Percentiles rank a stretch among this genome's conserved stretches.
Evolutionary conservation across 495 filamentous ascomycete genomes (phyloP).

Genomic region (Lophiostoma macrostomum): DNA sequence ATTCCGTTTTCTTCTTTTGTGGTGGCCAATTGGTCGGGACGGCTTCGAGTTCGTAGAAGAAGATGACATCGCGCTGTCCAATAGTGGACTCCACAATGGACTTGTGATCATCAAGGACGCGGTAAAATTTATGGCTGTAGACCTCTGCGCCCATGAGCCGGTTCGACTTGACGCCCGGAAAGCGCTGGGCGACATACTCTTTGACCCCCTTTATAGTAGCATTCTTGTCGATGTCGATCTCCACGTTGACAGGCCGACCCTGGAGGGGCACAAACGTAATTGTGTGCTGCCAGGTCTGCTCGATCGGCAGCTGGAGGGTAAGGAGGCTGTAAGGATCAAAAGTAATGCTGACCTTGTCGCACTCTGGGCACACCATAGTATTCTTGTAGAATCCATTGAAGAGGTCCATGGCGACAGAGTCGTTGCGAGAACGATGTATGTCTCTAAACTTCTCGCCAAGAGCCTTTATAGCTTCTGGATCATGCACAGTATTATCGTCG

Average conservation of each 20-base stretch:
- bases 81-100: constrained; percentile 68
- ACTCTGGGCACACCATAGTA: constrained; percentile 84
- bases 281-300: constrained; percentile 68
- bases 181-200: constrained; percentile 67
- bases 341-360: constrained; percentile 94
- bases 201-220: constrained; percentile 70
- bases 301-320: constrained; percentile 83
- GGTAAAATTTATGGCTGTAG: constrained; percentile 78
- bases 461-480: constrained; percentile 69
- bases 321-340: constrained; percentile 97
- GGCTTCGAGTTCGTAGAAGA: constrained; percentile 76
- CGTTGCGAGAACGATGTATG: constrained; percentile 88
- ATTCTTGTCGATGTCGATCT: constrained; percentile 85
- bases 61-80: constrained; percentile 57
- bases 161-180: constrained; percentile 51
- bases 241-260: constrained; percentile 61
- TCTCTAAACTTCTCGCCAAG: constrained; percentile 86
- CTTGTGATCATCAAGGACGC: constrained; percentile 65
- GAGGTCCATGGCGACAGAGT: constrained; percentile 89
- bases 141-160: constrained; percentile 72
- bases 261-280: constrained; percentile 73
- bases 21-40: constrained; percentile 72
- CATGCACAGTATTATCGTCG: constrained; percentile 89
- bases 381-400: constrained; percentile 99
- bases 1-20: constrained; percentile 48